Evolutionary conservation across 345 rosid species (phyloP).

Genomic region (Populus tremula): DNA sequence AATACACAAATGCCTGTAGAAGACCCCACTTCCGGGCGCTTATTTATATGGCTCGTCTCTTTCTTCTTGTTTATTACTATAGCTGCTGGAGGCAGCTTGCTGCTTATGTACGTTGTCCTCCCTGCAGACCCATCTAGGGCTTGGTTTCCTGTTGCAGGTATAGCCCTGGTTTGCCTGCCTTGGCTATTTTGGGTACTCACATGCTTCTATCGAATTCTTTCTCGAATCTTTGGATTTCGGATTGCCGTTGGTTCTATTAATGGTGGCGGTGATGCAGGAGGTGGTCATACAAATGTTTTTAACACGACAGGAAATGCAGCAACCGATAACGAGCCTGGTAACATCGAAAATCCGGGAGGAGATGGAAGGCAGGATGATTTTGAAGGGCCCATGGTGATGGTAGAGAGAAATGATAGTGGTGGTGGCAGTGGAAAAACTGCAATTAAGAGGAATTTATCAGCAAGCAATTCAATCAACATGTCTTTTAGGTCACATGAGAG

Average conservation of each 20-base stretch:
- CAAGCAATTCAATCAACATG: conserved; percentile 7
- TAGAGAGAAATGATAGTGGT: background rate
- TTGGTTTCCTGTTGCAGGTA: conserved; percentile 62
- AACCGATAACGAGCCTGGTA: background rate
- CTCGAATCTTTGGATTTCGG: conserved; percentile 59
- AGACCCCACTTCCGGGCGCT: conserved; percentile 61
- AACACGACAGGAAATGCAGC: background rate
- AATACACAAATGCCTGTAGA: conserved; percentile 54
- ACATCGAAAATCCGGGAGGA: background rate
- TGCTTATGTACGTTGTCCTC: conserved; percentile 44
- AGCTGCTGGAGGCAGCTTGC: conserved; percentile 58
- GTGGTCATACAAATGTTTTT: background rate
- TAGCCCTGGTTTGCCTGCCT: conserved; percentile 64
- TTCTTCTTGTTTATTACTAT: conserved; percentile 43
- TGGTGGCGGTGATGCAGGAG: conserved; percentile 25
- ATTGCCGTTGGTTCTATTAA: conserved; percentile 32
- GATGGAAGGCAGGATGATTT: conserved; percentile 4
- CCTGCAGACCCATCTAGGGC: conserved; percentile 40
- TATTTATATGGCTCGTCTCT: conserved; percentile 58
- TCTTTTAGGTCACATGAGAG: conserved; percentile 36
- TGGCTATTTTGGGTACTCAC: conserved; percentile 78
- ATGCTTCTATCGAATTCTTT: conserved; percentile 52
- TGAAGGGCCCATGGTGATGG: conserved; percentile 7
- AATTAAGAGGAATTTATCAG: background rate
- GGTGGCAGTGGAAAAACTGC: background rate